Evolutionary conservation across 1,139 yeast species (phyloP).

Genomic region (Kodamaea fungicola): DNA sequence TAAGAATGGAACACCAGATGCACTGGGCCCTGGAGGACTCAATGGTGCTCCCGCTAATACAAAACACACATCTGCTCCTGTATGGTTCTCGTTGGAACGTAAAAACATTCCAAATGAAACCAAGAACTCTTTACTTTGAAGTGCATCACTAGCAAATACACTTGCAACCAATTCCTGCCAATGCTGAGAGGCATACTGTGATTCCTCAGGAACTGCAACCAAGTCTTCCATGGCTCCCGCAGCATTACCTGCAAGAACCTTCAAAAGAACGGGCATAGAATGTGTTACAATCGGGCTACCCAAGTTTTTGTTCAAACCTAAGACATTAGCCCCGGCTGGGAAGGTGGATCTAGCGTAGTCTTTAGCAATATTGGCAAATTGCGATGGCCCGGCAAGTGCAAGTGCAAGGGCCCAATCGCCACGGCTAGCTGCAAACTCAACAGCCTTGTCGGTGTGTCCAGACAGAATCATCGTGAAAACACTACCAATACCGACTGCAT

Average conservation of each 20-base stretch:
- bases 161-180: constrained; percentile 53
- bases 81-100: constrained; percentile 28
- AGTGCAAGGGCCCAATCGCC: constrained; percentile 80
- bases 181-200: constrained; percentile 48
- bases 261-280: constrained; percentile 59
- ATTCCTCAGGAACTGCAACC: constrained; percentile 34
- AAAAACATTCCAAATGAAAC: constrained; percentile 51
- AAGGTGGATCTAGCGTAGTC: constrained; percentile 39
- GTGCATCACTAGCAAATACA: constrained; percentile 38
- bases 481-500: constrained; percentile 31
- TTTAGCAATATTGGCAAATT: constrained; percentile 56
- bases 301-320: constrained; percentile 21
- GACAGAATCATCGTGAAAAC: constrained; percentile 44
- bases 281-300: constrained; percentile 44
- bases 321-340: constrained; percentile 16
- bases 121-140: constrained; percentile 40
- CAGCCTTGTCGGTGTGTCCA: constrained; percentile 69
- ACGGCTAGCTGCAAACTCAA: constrained; percentile 56
- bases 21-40: constrained; percentile 14
- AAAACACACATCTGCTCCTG: constrained; percentile 46
- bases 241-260: constrained; percentile 63
- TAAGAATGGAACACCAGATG: constrained; percentile 24
- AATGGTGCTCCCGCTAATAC: constrained; percentile 50
- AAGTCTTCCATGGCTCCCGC: constrained; percentile 52
- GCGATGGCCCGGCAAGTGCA: constrained; percentile 64